phyloP scores from a whole-genome alignment of 371 early-diverging fungal species.

The Mortierella sp. region DNA sequence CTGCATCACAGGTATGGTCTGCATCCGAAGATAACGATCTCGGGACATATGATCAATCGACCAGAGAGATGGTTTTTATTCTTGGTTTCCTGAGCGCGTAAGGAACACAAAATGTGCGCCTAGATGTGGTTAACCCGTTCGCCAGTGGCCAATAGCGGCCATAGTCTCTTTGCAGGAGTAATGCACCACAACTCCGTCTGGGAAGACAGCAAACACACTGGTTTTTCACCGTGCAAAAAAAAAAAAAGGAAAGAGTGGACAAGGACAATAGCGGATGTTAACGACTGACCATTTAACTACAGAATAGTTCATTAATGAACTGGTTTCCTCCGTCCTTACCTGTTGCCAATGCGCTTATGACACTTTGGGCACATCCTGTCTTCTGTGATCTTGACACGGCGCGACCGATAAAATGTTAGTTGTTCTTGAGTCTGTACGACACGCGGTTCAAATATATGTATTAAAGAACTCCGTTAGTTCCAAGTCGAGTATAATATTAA shows the following conservation, averaged over 20 bases:
- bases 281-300: too few relatives aligned
- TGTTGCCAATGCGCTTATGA: slow-evolving; percentile 82
- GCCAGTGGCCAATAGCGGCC: slow-evolving; percentile 45
- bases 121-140: slow-evolving; percentile 10
- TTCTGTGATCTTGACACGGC: slow-evolving; percentile 78
- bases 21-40: too few relatives aligned
- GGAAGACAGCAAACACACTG: slow-evolving; percentile 82
- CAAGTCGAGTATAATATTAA: too few relatives aligned
- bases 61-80: too few relatives aligned
- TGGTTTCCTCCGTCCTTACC: slow-evolving; percentile 52
- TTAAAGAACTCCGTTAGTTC: too few relatives aligned
- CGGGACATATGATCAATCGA: too few relatives aligned
- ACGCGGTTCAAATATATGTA: too few relatives aligned
- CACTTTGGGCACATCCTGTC: slow-evolving; percentile 87
- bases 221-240: background rate
- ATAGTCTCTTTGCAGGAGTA: slow-evolving; percentile 81
- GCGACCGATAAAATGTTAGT: slow-evolving; percentile 69
- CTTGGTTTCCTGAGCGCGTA: too few relatives aligned
- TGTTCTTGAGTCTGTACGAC: slow-evolving; percentile 83
- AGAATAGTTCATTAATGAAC: too few relatives aligned
- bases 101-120: too few relatives aligned
- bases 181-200: slow-evolving; percentile 80
- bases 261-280: too few relatives aligned
- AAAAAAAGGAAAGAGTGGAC: background rate
- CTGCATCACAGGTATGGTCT: too few relatives aligned